Evolutionary conservation across 2,329 filamentous ascomycete genomes (phyloP), one percentile per base, ranked within the genome.

Genomic region (Alternaria ventricosa): DNA sequence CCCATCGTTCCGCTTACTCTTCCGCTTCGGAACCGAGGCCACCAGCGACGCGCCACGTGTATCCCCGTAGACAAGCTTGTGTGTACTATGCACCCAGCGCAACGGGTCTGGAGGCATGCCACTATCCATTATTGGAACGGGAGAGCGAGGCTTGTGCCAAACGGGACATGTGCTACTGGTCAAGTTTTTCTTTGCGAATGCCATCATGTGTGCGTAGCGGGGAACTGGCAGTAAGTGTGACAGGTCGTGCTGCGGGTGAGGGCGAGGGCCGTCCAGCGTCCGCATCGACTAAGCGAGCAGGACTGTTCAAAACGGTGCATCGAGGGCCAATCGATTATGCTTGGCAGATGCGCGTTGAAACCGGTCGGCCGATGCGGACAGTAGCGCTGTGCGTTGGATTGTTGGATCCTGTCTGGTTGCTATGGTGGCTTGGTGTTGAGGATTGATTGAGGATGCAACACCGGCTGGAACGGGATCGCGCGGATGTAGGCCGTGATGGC

Each of bases 11-110:
- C 61, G 61, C 66, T 65, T 61, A 64, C 64, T 58, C 64, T 57
- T 63, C 36, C 36, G 41, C 47, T 57, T 57, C 60, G 43, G 59
- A 67, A 64, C 61, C 59, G 57, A 66, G 62, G 60, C 77, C 75
- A 79, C 67, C 73, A 60, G 74, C 63, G 61, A 71, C 64, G n/a
- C 71, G 78, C 75, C 78, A 80, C 78, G 78, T 80, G 74, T 79
- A 78, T 71, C 63, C 69, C 57, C 50, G 57, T 55, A 71, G 64
- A 67, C 65, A 68, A 63, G 62, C 63, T 59, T 57, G 54, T 33
- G 49, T 30, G 56, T 46, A 43, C 56, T 43, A 63, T 50, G 44
- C 51, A 57, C 51, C 61, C 63, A 57, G 33, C 57, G 57, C 62
- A 45, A 50, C 57, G 66, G 69, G 63, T 62, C 69, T 51, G 45